Base-by-base conservation (phyloP, 345 rosid genomes). In the Reutealis trisperma region DNA sequence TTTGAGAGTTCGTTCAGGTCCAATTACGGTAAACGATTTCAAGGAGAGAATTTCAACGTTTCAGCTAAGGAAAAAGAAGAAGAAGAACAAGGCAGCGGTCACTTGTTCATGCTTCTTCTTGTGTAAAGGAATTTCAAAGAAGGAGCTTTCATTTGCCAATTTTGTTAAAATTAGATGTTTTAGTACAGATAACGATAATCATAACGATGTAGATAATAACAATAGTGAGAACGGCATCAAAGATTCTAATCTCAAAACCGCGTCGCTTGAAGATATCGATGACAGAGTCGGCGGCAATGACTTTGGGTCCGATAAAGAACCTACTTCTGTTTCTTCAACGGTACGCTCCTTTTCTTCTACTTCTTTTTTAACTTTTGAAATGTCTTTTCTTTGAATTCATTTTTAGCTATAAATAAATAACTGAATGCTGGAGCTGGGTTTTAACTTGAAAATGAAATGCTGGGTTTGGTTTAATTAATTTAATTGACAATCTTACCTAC, bases 241-340 rank as follows among this genome's bases (percentile, higher is more conserved):
- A 22, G 91, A 84, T 77, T 86, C 88, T n/a, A 81, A 65, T 52
- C 78, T 87, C 4, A 75, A 84, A 66, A 86, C 89, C 32, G 83
- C 82, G 9, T 60, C 84, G 34, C 81, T 54, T 61, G 86, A 85
- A 15, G 91, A 87, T 54, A 82, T 79, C 7, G 88, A 80, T 2
- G 85, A 87, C 54, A 81, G 64, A 71, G 85, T 71, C 37, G 54
- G 73, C 37, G 54, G 67, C 74, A 77, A 68, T 69, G 88, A 88
- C 79, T 82, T 87, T 19, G 79, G 81, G 76, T 77, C 88, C 24
- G 91, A 88, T 54, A 79, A 91, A 72, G 66, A 79, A 6, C 64
- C 83, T 67, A 3, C 89, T 80, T 70, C 88, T 32, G 85, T 83
- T 83, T 86, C 94, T 74, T 85, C 91, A 63, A 74, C 79, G 91